Conservation (phyloP, 441 rosid genomes). For the Bruguiera hainesii region DNA sequence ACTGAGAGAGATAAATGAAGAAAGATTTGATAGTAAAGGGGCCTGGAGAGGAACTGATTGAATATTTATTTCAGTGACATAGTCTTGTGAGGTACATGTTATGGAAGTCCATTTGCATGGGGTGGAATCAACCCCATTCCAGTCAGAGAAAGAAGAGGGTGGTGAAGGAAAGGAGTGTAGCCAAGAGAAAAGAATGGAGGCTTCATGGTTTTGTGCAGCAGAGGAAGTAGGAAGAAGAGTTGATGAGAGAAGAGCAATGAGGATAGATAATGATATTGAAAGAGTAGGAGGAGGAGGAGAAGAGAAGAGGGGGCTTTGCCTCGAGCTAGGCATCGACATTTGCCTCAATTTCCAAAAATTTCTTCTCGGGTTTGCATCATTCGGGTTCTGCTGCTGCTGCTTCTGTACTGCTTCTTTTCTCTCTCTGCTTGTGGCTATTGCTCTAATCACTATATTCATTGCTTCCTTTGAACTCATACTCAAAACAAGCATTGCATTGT, state of each 20-base stretch:
- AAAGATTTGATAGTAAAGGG: constrained; percentile 53
- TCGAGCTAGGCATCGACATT: constrained; percentile 70
- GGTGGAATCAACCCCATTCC: constrained; percentile 58
- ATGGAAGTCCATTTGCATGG: constrained; percentile 88
- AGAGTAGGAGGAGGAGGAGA: constrained; percentile 24
- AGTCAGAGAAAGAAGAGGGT: constrained; percentile 47
- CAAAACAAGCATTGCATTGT: constrained; percentile 24
- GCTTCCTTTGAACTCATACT: constrained; percentile 62
- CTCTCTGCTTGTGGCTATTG: constrained; percentile 27
- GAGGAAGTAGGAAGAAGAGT: constrained; percentile 24
- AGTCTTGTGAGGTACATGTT: constrained; percentile 63
- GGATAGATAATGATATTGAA: constrained; percentile 18
- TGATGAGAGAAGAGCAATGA: constrained; percentile 23
- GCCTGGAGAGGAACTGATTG: constrained; percentile 53
- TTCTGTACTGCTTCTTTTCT: constrained; percentile 36
- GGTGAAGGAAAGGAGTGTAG: constrained; percentile 55
- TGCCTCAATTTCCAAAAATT: constrained; percentile 76
- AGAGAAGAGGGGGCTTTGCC: constrained; percentile 31
- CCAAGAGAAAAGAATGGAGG: constrained; percentile 70
- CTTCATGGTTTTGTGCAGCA: constrained; percentile 52
- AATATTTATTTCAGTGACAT: constrained; percentile 62
- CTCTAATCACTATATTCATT: constrained; percentile 32
- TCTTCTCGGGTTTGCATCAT: constrained; percentile 74
- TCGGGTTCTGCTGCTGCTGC: constrained; percentile 42
- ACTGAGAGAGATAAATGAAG: constrained; percentile 45